Evolutionary conservation across 257 asterid species (phyloP).

Genomic region (Osmanthus fragrans): DNA sequence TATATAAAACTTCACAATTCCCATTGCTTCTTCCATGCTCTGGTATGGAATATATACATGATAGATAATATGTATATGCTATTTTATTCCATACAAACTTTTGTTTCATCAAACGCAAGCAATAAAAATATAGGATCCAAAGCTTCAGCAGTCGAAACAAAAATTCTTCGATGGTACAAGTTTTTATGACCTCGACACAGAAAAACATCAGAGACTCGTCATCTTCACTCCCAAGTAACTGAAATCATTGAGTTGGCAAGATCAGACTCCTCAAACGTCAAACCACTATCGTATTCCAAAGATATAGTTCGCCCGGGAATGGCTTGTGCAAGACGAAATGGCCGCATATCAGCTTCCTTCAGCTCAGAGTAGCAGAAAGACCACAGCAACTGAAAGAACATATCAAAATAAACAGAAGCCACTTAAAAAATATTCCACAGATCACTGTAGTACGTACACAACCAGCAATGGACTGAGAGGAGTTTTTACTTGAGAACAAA

Average conservation of each 20-base stretch:
- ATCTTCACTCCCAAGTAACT: constrained; percentile 66
- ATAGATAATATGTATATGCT: constrained; percentile 5
- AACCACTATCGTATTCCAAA: constrained; percentile 44
- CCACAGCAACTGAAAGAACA: constrained; percentile 68
- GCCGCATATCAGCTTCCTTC: constrained; percentile 54
- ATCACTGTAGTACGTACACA: too few relatives aligned
- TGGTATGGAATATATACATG: constrained; percentile 27
- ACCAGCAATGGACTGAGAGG: not conserved
- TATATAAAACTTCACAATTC: not conserved
- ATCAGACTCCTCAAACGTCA: constrained; percentile 71
- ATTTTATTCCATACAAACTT: constrained; percentile 14
- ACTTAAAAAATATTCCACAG: not conserved
- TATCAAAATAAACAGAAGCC: constrained; percentile 14
- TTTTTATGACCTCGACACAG: not conserved
- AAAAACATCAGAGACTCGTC: not conserved
- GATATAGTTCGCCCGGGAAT: constrained; percentile 68
- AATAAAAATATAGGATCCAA: constrained; percentile 3
- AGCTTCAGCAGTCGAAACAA: constrained; percentile 14
- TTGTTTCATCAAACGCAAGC: constrained; percentile 18
- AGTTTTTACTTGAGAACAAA: not conserved
- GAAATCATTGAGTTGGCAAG: constrained; percentile 87
- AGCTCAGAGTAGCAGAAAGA: constrained; percentile 77
- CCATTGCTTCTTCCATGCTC: constrained; percentile 5
- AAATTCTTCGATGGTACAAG: constrained; percentile 28
- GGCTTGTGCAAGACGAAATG: constrained; percentile 72